phyloP scores from a whole-genome alignment of 2,329 filamentous ascomycete genomes.

The Fusarium gaditjirri region DNA sequence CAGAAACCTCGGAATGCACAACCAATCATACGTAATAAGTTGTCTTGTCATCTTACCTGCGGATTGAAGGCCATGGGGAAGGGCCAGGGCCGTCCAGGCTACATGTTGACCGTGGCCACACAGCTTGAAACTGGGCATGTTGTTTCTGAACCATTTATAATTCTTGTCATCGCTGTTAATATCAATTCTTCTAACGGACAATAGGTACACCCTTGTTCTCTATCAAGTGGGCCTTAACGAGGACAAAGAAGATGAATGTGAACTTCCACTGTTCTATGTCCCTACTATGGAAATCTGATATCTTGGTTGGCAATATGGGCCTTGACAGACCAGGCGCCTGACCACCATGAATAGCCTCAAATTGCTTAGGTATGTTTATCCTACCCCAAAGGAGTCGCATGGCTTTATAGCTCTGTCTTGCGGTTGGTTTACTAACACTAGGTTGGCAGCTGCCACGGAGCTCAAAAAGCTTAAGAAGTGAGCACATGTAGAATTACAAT shows the following conservation, averaged over 20 bases:
- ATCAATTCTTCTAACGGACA: background rate
- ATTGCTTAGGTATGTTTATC: background rate
- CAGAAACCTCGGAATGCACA: conserved; percentile 20
- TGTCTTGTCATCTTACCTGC: background rate
- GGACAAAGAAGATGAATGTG: conserved; percentile 2
- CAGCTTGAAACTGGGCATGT: conserved; percentile 1
- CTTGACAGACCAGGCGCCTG: background rate
- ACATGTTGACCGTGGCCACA: background rate
- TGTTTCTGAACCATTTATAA: background rate
- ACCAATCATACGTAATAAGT: conserved; percentile 2
- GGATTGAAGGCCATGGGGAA: background rate
- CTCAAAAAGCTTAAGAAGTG: background rate
- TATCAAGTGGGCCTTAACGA: conserved; percentile 19
- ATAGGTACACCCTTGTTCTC: conserved; percentile 4
- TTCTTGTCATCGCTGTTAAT: background rate
- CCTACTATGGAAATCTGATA: background rate
- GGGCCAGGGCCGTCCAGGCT: background rate
- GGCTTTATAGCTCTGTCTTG: background rate
- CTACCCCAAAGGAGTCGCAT: background rate
- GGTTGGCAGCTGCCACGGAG: background rate
- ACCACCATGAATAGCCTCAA: background rate
- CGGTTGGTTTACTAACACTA: background rate
- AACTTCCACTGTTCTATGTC: background rate
- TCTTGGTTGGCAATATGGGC: background rate
- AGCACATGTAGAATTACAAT: conserved; percentile 1